phyloP scores from a whole-genome alignment of 2,329 filamentous ascomycete genomes.

The Diaporthe humulicola region DNA sequence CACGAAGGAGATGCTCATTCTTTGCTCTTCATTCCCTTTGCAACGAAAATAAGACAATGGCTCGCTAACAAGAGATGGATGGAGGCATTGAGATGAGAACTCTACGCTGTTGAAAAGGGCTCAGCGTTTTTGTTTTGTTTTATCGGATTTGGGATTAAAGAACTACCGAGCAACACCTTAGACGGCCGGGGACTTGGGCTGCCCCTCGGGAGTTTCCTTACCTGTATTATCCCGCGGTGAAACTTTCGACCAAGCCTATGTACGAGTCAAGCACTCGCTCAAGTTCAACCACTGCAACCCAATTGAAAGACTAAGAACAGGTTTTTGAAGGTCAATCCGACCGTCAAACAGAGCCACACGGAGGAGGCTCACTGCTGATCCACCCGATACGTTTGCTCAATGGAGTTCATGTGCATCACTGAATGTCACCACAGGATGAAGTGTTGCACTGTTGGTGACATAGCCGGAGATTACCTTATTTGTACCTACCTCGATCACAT shows the following conservation, averaged over 20 bases:
- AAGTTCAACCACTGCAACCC: neutral
- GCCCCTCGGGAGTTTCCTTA: neutral
- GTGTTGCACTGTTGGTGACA: neutral
- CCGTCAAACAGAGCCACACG: neutral
- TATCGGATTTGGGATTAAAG: neutral
- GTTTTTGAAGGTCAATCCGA: neutral
- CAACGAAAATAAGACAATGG: too few species aligned
- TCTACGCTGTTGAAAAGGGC: neutral
- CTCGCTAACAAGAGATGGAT: too few species aligned
- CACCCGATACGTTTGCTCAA: too few species aligned
- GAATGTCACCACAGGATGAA: neutral
- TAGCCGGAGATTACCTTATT: neutral
- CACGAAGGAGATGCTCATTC: neutral
- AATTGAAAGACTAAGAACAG: neutral
- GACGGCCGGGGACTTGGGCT: neutral
- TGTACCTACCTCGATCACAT: neutral
- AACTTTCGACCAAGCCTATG: conserved; percentile 6
- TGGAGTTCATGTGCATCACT: too few species aligned
- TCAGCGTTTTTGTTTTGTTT: neutral
- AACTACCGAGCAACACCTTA: neutral
- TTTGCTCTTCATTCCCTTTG: too few species aligned
- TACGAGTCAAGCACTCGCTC: conserved; percentile 11
- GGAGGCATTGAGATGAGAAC: neutral
- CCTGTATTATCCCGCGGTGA: neutral
- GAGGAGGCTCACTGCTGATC: neutral